Conservation (phyloP, 2,329 filamentous ascomycete species). For the Colletotrichum melonis region DNA sequence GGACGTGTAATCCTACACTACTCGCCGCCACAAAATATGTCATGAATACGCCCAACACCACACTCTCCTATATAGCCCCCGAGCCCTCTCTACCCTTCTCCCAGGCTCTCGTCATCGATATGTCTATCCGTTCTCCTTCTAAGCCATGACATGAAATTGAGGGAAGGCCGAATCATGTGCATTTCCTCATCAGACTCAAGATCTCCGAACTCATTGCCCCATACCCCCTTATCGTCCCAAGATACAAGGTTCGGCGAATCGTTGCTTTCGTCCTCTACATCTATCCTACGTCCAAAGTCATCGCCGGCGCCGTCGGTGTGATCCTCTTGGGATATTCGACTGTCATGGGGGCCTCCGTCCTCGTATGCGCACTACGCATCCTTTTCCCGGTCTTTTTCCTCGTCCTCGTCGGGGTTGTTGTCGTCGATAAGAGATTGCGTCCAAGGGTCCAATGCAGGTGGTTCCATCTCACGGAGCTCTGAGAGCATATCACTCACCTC, state of each 20-base stretch:
- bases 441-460: constrained; percentile 33
- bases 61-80: not conserved
- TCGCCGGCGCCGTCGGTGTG: not conserved
- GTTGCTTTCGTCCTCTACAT: not conserved
- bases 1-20: constrained; percentile 33
- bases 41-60: constrained; percentile 19
- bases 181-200: constrained; percentile 27
- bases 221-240: not conserved
- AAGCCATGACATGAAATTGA: constrained; percentile 19
- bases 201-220: not conserved
- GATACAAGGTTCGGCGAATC: constrained; percentile 15
- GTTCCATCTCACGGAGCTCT: constrained; percentile 33
- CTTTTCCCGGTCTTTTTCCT: constrained; percentile 19
- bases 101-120: not conserved
- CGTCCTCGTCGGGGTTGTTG: constrained; percentile 42
- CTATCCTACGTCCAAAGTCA: constrained; percentile 4
- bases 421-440: constrained; percentile 29
- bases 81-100: not conserved
- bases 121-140: constrained; percentile 26
- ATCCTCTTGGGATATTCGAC: not conserved
- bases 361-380: constrained; percentile 36
- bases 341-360: not conserved
- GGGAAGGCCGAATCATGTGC: constrained; percentile 28
- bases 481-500: constrained; percentile 66
- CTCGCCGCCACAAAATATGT: constrained; percentile 22